phyloP scores from a whole-genome alignment of 2,329 filamentous ascomycete species.

The Elsinoe necatrix region DNA sequence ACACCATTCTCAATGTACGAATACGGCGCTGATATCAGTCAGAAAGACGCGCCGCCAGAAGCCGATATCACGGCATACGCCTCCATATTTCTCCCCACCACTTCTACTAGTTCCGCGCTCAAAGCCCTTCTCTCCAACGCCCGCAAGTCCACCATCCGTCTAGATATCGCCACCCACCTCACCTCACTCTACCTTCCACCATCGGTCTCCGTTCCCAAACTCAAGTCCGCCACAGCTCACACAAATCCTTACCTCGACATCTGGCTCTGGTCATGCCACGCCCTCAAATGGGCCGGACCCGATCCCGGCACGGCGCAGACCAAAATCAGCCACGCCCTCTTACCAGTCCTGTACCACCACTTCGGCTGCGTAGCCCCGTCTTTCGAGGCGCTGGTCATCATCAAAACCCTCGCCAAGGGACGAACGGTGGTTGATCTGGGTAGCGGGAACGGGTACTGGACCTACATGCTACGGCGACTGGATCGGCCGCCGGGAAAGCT shows the following conservation, averaged over 20 bases:
- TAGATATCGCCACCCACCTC: constrained; percentile 50
- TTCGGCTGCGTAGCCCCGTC: constrained; percentile 65
- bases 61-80: constrained; percentile 59
- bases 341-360: constrained; percentile 69
- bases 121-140: constrained; percentile 58
- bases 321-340: constrained; percentile 55
- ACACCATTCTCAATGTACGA: too few species aligned
- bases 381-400: constrained; percentile 55
- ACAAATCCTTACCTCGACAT: constrained; percentile 61
- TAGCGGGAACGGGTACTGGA: constrained; percentile 68
- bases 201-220: constrained; percentile 28
- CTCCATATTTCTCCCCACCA: constrained; percentile 54
- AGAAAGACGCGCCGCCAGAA: constrained; percentile 39
- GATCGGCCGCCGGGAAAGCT: constrained; percentile 35
- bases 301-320: constrained; percentile 44
- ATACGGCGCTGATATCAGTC: background rate
- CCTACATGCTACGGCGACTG: constrained; percentile 57
- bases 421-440: constrained; percentile 57
- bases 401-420: constrained; percentile 47
- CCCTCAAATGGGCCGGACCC: constrained; percentile 59
- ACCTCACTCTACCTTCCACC: constrained; percentile 45
- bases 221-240: constrained; percentile 39
- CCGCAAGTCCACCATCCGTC: constrained; percentile 53
- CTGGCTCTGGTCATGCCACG: constrained; percentile 56
- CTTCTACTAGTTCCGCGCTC: constrained; percentile 53